Percentiles rank a stretch among this genome's conserved stretches.
Evolutionary conservation across 163 green algal species (phyloP).

Genomic region (Chlamydomonas reinhardtii): DNA sequence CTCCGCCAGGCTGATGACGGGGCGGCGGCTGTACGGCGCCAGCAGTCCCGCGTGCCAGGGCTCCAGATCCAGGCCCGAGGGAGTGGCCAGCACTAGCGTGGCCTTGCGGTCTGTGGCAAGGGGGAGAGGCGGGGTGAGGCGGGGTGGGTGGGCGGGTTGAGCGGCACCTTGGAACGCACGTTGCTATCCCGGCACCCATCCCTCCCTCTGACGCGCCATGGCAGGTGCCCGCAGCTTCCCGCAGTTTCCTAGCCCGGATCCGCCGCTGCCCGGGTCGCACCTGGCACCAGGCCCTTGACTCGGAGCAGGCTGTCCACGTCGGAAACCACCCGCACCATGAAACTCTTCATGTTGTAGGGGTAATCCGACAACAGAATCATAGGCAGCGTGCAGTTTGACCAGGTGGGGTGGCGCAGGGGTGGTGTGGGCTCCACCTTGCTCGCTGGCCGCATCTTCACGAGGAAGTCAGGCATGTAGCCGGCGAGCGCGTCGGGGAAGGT

Average conservation of each 20-base stretch:
- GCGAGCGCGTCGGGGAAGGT: constrained; percentile 18
- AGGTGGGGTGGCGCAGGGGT: neutral
- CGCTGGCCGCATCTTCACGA: neutral
- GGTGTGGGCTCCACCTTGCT: constrained; percentile 35
- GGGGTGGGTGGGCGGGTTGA: neutral
- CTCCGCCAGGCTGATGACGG: constrained; percentile 13
- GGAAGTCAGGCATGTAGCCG: constrained; percentile 23
- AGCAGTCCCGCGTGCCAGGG: constrained; percentile 20
- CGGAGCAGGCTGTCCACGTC: constrained; percentile 16
- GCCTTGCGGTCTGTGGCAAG: neutral
- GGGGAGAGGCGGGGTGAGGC: neutral
- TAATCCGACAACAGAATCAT: constrained; percentile 8
- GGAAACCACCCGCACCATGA: constrained; percentile 4
- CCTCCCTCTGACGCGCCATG: too few species aligned
- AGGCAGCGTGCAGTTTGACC: constrained; percentile 30
- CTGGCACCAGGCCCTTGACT: neutral
- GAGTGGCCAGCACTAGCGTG: constrained; percentile 30
- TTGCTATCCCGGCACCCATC: too few species aligned
- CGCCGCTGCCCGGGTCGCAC: too few species aligned
- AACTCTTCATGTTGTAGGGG: constrained; percentile 28
- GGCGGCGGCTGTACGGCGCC: neutral
- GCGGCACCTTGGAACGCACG: neutral
- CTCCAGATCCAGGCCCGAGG: constrained; percentile 28
- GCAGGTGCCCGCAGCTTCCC: too few species aligned
- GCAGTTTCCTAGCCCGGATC: too few species aligned